phyloP scores from a whole-genome alignment of 257 asterid genomes.

The Primulina huaijiensis region DNA sequence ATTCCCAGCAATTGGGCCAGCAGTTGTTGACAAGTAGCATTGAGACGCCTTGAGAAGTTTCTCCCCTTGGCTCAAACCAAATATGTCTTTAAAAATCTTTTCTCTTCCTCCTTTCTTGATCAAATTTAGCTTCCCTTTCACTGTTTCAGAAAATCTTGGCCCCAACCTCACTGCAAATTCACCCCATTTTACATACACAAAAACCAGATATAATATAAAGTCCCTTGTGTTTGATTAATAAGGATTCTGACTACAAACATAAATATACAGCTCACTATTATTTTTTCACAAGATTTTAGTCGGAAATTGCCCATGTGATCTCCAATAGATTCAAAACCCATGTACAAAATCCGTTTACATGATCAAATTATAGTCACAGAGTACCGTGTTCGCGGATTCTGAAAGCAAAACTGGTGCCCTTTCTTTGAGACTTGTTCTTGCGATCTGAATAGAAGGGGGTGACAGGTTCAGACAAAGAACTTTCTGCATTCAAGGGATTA shows the following conservation, averaged over 20 bases:
- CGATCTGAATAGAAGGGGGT: conserved; percentile 24
- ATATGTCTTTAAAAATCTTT: conserved; percentile 55
- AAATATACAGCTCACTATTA: too few relatives aligned
- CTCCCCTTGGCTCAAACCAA: conserved; percentile 53
- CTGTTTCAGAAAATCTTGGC: conserved; percentile 39
- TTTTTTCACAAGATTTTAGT: too few relatives aligned
- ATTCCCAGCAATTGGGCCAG: conserved; percentile 89
- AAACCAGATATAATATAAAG: not conserved
- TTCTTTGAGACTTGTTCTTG: conserved; percentile 39
- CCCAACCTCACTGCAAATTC: conserved; percentile 50
- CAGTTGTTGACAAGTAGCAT: conserved; percentile 81
- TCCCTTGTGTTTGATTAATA: not conserved
- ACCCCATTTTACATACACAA: not conserved
- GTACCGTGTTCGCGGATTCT: conserved; percentile 82
- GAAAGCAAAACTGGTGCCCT: conserved; percentile 49
- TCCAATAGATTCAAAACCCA: not conserved
- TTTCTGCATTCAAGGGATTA: conserved; percentile 17
- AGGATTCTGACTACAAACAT: not conserved
- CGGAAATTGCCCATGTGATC: too few relatives aligned
- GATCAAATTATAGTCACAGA: not conserved
- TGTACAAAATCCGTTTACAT: not conserved
- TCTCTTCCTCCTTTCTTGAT: conserved; percentile 73
- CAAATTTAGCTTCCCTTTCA: not conserved
- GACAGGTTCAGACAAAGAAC: conserved; percentile 38
- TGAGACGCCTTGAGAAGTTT: conserved; percentile 71